Evolutionary conservation across 1,284 basidiomycete genomes (phyloP).

Genomic region (Moniliophthora roreri): DNA sequence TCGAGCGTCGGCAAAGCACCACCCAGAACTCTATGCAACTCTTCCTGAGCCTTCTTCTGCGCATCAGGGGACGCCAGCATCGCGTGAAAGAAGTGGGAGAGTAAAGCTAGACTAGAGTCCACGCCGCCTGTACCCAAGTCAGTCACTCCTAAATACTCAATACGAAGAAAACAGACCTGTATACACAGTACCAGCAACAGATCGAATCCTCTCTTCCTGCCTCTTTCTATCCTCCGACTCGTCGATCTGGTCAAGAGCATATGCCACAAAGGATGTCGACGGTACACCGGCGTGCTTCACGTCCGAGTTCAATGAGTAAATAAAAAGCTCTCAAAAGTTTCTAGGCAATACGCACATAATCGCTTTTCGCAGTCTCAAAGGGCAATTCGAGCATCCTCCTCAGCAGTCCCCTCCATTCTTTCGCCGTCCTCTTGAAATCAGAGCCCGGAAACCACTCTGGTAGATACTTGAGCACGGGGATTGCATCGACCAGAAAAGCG

Average conservation of each 20-base stretch:
- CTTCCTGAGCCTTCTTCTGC: slow-evolving; percentile 9
- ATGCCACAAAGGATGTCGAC: background rate
- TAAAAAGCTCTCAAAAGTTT: too few relatives aligned
- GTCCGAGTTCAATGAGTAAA: too few relatives aligned
- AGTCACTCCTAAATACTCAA: background rate
- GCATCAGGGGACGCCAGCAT: slow-evolving; percentile 13
- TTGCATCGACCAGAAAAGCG: slow-evolving; percentile 14
- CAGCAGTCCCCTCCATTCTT: background rate
- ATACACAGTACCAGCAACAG: background rate
- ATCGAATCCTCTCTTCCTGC: background rate
- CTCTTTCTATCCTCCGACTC: background rate
- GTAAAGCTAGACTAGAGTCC: background rate
- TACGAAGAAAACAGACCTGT: background rate
- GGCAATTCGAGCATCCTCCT: background rate
- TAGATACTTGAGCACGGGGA: slow-evolving; percentile 20
- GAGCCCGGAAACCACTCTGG: slow-evolving; percentile 6
- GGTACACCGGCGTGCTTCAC: too few relatives aligned
- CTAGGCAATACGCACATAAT: background rate
- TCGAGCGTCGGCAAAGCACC: slow-evolving; percentile 6
- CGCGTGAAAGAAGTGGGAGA: slow-evolving; percentile 11
- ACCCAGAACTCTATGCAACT: slow-evolving; percentile 10
- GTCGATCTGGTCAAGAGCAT: background rate
- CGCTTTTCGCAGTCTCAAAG: background rate
- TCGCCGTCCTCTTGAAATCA: background rate
- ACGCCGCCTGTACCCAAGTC: background rate